Conservation (phyloP, 352 stramenopile genomes). For the Peronospora farinosa region DNA sequence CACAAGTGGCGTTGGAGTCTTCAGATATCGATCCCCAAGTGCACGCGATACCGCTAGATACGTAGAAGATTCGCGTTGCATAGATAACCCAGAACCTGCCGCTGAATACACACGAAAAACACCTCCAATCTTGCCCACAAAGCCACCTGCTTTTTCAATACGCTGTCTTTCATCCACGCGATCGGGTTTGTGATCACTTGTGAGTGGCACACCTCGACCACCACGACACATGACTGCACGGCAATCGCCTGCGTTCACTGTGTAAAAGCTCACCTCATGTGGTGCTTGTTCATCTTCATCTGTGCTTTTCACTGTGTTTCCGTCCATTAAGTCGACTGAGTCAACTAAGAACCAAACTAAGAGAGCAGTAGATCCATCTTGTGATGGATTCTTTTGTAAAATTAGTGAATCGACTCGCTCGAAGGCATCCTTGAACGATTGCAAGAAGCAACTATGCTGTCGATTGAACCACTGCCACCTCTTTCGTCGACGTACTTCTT, state of each 20-base stretch:
- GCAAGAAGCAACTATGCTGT: slow-evolving; percentile 29
- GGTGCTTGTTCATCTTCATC: neutral
- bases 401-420: slow-evolving; percentile 36
- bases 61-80: slow-evolving; percentile 29
- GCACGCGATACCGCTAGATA: slow-evolving; percentile 53
- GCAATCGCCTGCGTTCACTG: slow-evolving; percentile 55
- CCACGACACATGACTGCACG: slow-evolving; percentile 51
- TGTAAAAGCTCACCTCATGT: slow-evolving; percentile 36
- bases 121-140: slow-evolving; percentile 41
- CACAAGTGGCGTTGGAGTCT: slow-evolving; percentile 39
- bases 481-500: slow-evolving; percentile 16
- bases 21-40: slow-evolving; percentile 56
- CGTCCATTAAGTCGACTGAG: neutral
- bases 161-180: slow-evolving; percentile 39
- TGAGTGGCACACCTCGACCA: slow-evolving; percentile 35
- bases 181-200: slow-evolving; percentile 54
- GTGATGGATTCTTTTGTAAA: slow-evolving; percentile 36
- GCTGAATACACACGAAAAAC: slow-evolving; percentile 52
- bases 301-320: neutral
- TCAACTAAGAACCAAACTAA: slow-evolving; percentile 45
- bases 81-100: slow-evolving; percentile 28
- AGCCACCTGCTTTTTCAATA: slow-evolving; percentile 45
- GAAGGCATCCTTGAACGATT: slow-evolving; percentile 36
- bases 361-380: slow-evolving; percentile 47
- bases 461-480: slow-evolving; percentile 23